Evolutionary conservation across 805 yeast genomes (phyloP), one percentile per base, ranked within the genome.

Genomic region (Saccharomycopsis schoenii): DNA sequence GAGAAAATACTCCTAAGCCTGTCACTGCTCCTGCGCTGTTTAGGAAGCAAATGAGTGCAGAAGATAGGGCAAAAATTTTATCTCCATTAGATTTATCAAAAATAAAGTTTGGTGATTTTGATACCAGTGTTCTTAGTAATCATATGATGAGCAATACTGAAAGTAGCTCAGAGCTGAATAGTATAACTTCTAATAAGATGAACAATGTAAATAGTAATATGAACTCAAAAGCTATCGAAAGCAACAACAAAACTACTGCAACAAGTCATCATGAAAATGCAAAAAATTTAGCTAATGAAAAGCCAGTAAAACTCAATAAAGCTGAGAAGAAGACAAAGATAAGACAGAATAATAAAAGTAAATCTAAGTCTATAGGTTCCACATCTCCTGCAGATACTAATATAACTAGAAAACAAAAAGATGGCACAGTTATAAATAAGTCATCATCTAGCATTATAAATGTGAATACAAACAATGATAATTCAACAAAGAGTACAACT

Each of bases 31-130:
- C 70, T 54, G 66, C 73, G 3, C 52, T 47, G 52, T 68, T 74
- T 37, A 70, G 75, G 63, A 69, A 74, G 65, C 76, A 76, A 69
- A 74, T 74, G 64, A 77, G 74, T 8, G 67, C 69, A 36, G 81
- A 77, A 61, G 76, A 74, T 47, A 75, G 75, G 65, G 72, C 73
- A 57, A 70, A 74, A 61, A 83, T 82, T 63, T 82, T 88, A 1
- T 82, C 96, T 0, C 97, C 98, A 0, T 83, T 86, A 12, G 97
- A 92, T 68, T 79, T 93, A 68, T 83, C 97, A 0, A 82, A 82
- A 64, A 74, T 94, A 74, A 93, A 93, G 71, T 83, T 77, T 66
- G 97, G 93, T 65, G 79, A 96, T n/a, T 34, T 37, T 55, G 50
- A 34, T 39, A n/a, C 25, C 37, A 24, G 19, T 2, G 14, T 4